Conservation (phyloP, 352 stramenopile genomes). For the Globisporangium polare region DNA sequence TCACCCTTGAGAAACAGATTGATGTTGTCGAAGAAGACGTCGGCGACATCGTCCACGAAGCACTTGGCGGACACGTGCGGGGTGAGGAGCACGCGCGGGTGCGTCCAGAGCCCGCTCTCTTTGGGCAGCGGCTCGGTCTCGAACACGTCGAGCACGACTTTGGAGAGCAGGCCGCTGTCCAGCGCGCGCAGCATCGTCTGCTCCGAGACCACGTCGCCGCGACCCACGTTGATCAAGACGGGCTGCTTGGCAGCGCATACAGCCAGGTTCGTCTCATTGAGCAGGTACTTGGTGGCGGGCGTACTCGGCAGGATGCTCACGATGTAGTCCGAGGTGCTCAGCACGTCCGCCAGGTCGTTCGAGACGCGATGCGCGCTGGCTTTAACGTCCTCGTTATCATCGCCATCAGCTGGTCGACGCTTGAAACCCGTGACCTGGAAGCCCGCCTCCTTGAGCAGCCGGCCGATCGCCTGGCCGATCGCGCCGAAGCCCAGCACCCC, state of each 20-base stretch:
- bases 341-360: constrained; percentile 42
- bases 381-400: constrained; percentile 4
- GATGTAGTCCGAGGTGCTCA: constrained; percentile 66
- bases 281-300: constrained; percentile 48
- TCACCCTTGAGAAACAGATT: constrained; percentile 32
- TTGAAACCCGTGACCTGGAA: constrained; percentile 73
- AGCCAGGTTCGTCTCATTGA: constrained; percentile 45
- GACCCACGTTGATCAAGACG: constrained; percentile 86
- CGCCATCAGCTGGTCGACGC: constrained; percentile 29
- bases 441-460: constrained; percentile 38
- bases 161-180: constrained; percentile 53
- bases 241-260: constrained; percentile 41
- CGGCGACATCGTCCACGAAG: constrained; percentile 68
- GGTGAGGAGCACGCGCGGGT: constrained; percentile 63
- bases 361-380: constrained; percentile 37
- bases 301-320: constrained; percentile 85
- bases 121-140: constrained; percentile 40
- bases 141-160: constrained; percentile 61
- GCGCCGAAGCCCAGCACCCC: constrained; percentile 59
- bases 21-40: constrained; percentile 69
- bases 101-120: constrained; percentile 61
- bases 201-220: constrained; percentile 78
- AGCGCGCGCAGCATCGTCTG: constrained; percentile 63
- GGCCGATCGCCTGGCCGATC: constrained; percentile 56
- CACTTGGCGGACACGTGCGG: constrained; percentile 82